Evolutionary conservation across 305 asterid genomes (phyloP).

Genomic region (Withania somnifera): DNA sequence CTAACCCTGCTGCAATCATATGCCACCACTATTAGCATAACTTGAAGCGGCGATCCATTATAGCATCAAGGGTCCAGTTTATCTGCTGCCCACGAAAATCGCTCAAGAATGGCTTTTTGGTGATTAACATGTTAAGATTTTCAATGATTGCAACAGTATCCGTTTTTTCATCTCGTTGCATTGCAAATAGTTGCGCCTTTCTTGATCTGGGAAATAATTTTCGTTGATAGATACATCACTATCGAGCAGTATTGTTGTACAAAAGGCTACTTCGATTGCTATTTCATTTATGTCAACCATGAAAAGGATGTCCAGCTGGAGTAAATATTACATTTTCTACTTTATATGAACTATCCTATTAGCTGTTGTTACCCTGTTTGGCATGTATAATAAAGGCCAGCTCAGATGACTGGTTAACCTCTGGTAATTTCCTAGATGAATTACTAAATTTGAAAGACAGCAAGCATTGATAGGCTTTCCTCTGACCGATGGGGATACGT

Average conservation of each 20-base stretch:
- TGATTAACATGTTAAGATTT: not conserved
- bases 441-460: not conserved
- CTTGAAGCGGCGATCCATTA: slow-evolving; percentile 14
- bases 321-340: not conserved
- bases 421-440: not conserved
- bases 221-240: not conserved
- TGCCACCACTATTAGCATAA: slow-evolving; percentile 60
- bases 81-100: not conserved
- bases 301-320: not conserved
- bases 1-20: slow-evolving; percentile 64
- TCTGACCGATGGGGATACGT: not conserved
- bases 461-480: not conserved
- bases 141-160: not conserved
- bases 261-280: not conserved
- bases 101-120: not conserved
- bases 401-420: not conserved
- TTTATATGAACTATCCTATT: not conserved
- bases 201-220: not conserved
- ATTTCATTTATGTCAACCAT: not conserved
- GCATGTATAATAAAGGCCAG: not conserved
- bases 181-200: not conserved
- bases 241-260: not conserved
- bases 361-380: not conserved
- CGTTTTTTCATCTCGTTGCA: not conserved
- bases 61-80: not conserved